Percentiles rank a stretch among this genome's conserved stretches.
Evolutionary conservation across 768 basidiomycete species (phyloP).

Genomic region (Boletellus sp.): DNA sequence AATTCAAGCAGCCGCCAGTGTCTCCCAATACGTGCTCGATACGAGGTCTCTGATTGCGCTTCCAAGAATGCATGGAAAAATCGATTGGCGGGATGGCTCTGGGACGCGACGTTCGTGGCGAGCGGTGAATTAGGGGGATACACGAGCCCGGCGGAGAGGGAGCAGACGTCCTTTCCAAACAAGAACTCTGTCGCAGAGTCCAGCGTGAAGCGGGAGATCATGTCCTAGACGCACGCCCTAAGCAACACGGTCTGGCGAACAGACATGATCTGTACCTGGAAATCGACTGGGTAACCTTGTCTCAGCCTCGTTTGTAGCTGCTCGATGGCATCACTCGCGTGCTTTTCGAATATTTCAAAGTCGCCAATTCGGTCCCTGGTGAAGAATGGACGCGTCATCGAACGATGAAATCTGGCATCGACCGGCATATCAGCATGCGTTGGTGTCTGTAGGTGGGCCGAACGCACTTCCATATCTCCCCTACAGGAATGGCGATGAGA

Average conservation of each 20-base stretch:
- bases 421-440: not conserved
- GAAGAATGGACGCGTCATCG: constrained; percentile 63
- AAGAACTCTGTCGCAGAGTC: constrained; percentile 60
- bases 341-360: constrained; percentile 52
- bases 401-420: constrained; percentile 48
- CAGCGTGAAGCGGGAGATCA: constrained; percentile 54
- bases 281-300: constrained; percentile 51
- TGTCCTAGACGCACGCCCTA: constrained; percentile 36
- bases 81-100: constrained; percentile 33
- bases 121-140: constrained; percentile 37
- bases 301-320: constrained; percentile 41
- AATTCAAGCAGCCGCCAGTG: constrained; percentile 55
- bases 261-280: constrained; percentile 39
- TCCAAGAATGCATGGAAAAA: constrained; percentile 50
- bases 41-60: constrained; percentile 41
- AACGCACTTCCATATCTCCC: constrained; percentile 57
- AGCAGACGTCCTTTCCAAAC: constrained; percentile 46
- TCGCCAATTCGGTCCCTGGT: constrained; percentile 48
- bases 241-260: not conserved
- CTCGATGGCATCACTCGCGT: constrained; percentile 45
- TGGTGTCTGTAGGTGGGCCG: not conserved
- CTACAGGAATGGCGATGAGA: constrained; percentile 22
- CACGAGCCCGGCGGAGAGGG: constrained; percentile 45
- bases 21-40: constrained; percentile 39
- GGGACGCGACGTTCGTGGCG: constrained; percentile 5